Base-by-base conservation (phyloP, 2,329 filamentous ascomycete species). In the Apiospora marii region DNA sequence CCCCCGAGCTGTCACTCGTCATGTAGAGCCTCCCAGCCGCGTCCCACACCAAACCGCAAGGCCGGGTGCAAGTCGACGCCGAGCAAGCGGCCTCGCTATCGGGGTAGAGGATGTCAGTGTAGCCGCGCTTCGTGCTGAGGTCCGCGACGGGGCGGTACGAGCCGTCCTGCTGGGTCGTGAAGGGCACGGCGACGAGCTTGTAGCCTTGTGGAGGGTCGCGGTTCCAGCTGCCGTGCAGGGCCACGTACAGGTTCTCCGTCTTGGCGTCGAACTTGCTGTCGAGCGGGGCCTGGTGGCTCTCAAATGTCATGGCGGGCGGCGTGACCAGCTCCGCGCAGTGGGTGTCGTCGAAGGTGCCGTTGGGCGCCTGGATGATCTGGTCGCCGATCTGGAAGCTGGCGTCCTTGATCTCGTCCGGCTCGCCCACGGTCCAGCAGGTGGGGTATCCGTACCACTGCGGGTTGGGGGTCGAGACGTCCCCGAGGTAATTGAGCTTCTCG, bases 401-500 rank as follows among this genome's bases (percentile, higher is more conserved):
- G 73, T 81, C 77, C 51, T 80, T 77, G 48, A 85, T 76, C 27
- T 82, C 82, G 37, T 78, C 76, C 0, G 86, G 83, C 70, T 86
- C 82, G 79, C 80, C 81, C 22, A 82, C 77, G 1, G 81, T 79
- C 48, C 80, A 81, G 73, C 81, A 82, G 0, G 83, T 83, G 1
- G 91, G 91, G 75, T 92, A 92, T 22, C 91, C 91, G 74, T 89
- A 91, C 80, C 92, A 91, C 1, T 78, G 74, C 30, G 82, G 78
- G 70, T 81, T 83, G 49, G 86, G 87, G 16, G 76, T 70, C 51
- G 88, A 87, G 4, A 92, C 83, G 73, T 88, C 88, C 8, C 91
- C 90, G 67, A 91, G 86, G 79, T 87, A 92, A 78, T 92, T 92
- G 74, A 92, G 79, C 78, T 92, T 89, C 76, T 93, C 91, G 6